These are phyloP conservation scores for Naganishia sp. DNA, from an alignment of 1,284 basidiomycete species.

Conservation along the genomic window DNA sequence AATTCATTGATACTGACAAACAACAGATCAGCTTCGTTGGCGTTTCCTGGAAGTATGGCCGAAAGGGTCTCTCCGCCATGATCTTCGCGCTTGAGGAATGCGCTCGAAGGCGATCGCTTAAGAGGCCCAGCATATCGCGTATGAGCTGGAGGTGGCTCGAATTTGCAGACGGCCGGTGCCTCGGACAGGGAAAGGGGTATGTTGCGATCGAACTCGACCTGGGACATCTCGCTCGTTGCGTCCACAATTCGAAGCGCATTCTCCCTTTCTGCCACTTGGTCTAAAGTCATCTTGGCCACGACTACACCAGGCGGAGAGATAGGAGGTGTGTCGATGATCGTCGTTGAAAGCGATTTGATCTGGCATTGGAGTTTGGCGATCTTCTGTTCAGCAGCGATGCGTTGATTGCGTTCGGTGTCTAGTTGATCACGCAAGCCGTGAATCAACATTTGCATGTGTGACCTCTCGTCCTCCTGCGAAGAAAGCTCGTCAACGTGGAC, in stretches of 20 bases:
- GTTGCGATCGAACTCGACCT: constrained; percentile 7
- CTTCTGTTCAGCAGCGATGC: constrained; percentile 28
- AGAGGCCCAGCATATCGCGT: not conserved
- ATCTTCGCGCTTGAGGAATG: too few species aligned
- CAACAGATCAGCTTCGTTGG: constrained; percentile 29
- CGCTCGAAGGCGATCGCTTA: too few species aligned
- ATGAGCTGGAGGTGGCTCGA: not conserved
- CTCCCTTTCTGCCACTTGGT: constrained; percentile 21
- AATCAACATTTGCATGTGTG: constrained; percentile 33
- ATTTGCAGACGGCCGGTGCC: constrained; percentile 1
- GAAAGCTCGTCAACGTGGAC: not conserved
- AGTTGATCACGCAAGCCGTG: constrained; percentile 29
- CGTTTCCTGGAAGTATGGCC: too few species aligned
- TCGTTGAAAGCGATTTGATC: constrained; percentile 12
- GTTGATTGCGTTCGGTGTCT: constrained; percentile 21
- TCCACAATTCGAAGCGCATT: constrained; percentile 11
- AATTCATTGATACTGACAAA: constrained; percentile 28
- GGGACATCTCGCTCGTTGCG: not conserved
- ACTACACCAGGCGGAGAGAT: not conserved
- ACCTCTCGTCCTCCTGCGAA: constrained; percentile 30
- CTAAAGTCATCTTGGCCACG: constrained; percentile 10
- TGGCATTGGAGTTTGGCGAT: constrained; percentile 20
- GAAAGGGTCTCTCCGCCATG: too few species aligned
- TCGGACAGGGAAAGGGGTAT: constrained; percentile 1
- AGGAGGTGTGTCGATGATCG: too few species aligned